These are phyloP conservation scores for Solanum chaucha DNA, from an alignment of 257 asterid species.

Conservation along the genomic window DNA sequence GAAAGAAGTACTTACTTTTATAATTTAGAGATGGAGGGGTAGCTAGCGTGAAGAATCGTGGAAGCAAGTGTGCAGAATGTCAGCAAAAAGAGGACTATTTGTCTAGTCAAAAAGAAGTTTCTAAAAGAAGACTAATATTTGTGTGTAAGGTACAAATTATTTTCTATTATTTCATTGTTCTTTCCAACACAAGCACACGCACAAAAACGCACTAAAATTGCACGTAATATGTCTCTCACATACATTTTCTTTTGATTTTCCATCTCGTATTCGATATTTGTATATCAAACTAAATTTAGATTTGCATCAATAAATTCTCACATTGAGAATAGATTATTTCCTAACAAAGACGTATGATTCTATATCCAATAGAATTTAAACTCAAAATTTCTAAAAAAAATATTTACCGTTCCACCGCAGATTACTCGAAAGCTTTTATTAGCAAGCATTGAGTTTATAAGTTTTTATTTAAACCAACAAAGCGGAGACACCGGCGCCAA, in stretches of 20 bases:
- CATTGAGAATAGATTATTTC: background rate
- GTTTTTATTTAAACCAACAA: background rate
- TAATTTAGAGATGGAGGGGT: background rate
- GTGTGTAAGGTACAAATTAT: background rate
- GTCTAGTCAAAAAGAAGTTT: constrained; percentile 29
- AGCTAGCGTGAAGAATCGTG: background rate
- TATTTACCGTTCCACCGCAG: background rate
- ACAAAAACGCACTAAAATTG: constrained; percentile 2
- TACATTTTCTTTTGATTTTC: background rate
- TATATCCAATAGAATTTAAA: background rate
- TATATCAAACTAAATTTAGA: background rate
- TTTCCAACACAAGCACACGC: background rate
- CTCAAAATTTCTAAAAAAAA: background rate
- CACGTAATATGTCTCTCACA: background rate
- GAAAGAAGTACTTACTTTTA: background rate
- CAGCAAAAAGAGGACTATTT: constrained; percentile 26
- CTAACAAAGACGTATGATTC: background rate
- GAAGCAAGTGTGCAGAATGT: constrained; percentile 62
- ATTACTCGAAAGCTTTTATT: background rate
- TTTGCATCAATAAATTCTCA: background rate
- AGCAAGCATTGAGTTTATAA: background rate
- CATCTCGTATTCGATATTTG: rapidly evolving
- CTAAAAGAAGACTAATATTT: constrained; percentile 5
- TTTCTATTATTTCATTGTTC: background rate
- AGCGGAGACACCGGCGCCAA: constrained; percentile 68